These are phyloP conservation scores for Crithidia sp. DNA, from an alignment of 208 protist genomes.

Conservation along the genomic window DNA sequence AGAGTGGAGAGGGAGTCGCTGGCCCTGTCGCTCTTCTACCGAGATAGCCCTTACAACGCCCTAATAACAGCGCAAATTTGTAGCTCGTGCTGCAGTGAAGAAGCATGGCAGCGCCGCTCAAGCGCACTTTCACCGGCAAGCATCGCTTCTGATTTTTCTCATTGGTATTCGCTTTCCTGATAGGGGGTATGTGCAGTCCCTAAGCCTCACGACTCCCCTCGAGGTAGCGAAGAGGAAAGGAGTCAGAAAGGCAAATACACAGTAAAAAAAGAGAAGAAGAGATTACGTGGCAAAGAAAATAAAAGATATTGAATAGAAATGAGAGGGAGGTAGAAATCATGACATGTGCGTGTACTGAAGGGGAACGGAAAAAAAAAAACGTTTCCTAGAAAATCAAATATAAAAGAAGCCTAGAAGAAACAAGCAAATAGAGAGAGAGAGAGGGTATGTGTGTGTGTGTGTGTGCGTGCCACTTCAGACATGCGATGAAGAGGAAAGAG, in stretches of 20 bases:
- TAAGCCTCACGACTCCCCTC: conserved; percentile 1
- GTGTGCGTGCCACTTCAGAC: too few species aligned
- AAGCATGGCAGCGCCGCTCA: too few species aligned
- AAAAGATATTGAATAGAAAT: too few species aligned
- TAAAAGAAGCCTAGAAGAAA: conserved; percentile 16
- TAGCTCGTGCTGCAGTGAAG: neutral
- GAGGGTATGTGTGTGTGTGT: neutral
- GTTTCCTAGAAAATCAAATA: conserved; percentile 19
- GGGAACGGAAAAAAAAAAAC: neutral
- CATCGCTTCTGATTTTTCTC: conserved; percentile 4
- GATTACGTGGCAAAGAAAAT: too few species aligned
- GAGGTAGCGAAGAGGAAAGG: neutral
- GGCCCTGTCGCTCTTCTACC: too few species aligned
- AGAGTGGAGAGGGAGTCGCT: too few species aligned
- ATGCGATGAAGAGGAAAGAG: too few species aligned
- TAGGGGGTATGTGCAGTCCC: conserved; percentile 8
- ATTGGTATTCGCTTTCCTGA: conserved; percentile 2
- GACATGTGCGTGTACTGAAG: neutral
- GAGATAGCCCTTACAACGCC: too few species aligned
- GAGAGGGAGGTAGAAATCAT: neutral
- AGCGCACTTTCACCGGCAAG: too few species aligned
- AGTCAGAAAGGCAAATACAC: too few species aligned
- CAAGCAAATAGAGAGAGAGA: neutral
- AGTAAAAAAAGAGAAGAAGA: too few species aligned
- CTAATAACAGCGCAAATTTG: neutral